These are phyloP conservation scores for Geosiphon pyriformis DNA, from an alignment of 192 early-diverging fungal species.

Conservation along the genomic window DNA sequence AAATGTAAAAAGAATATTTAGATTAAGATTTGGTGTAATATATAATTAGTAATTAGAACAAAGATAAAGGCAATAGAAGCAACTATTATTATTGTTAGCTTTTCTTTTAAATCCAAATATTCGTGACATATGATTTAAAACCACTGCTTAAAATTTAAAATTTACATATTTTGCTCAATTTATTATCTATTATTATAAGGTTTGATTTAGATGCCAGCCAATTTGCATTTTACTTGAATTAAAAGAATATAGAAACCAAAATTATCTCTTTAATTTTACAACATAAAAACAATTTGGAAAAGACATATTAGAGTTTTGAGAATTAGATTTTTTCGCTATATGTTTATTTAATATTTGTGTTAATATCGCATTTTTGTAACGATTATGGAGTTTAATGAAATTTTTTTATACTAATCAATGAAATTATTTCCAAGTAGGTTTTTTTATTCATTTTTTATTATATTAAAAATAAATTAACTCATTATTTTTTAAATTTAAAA, in stretches of 20 bases:
- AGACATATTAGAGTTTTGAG: not conserved
- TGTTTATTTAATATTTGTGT: slow-evolving; percentile 14
- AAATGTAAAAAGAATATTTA: not conserved
- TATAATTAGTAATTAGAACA: not conserved
- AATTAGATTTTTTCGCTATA: not conserved
- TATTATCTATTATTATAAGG: slow-evolving; percentile 5
- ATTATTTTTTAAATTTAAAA: not conserved
- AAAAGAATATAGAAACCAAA: not conserved
- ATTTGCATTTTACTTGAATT: not conserved
- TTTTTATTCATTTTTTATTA: not conserved
- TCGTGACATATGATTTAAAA: not conserved
- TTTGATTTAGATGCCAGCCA: not conserved
- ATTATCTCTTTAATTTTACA: slow-evolving; percentile 5
- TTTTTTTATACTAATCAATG: not conserved
- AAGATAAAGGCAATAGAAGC: not conserved
- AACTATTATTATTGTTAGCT: not conserved
- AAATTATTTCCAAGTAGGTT: not conserved
- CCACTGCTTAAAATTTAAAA: not conserved
- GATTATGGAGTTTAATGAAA: not conserved
- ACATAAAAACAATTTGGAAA: not conserved
- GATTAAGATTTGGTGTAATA: not conserved
- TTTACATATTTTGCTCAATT: too few relatives aligned
- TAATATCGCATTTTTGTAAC: slow-evolving; percentile 3
- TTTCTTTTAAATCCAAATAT: not conserved
- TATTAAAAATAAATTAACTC: too few relatives aligned